Evolutionary conservation across 805 yeast genomes (phyloP).

Genomic region (Saccharomycopsis schoenii): DNA sequence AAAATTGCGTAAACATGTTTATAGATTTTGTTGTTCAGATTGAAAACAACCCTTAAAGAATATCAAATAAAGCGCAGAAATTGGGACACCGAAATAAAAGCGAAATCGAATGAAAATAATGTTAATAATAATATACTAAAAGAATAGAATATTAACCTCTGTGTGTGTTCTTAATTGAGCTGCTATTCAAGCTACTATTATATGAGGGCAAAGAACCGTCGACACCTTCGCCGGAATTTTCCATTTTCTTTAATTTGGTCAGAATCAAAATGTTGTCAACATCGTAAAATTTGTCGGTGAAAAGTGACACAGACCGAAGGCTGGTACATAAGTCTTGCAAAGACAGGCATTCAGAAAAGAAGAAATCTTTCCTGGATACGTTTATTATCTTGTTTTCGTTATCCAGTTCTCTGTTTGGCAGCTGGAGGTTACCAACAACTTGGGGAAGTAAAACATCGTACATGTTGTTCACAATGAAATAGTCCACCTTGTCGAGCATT

Average conservation of each 20-base stretch:
- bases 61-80: no score
- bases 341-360: background rate
- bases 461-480: background rate
- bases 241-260: background rate
- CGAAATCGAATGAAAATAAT: background rate
- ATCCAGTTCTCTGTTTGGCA: background rate
- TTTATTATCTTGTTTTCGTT: background rate
- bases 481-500: background rate
- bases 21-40: no score
- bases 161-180: background rate
- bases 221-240: background rate
- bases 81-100: background rate
- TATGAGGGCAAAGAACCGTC: background rate
- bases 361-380: background rate
- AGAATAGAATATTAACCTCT: background rate
- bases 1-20: no score
- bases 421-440: background rate
- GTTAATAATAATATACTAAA: background rate
- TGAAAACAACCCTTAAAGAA: no score
- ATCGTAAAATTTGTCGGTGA: background rate
- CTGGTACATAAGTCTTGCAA: background rate
- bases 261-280: background rate
- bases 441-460: background rate
- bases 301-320: background rate
- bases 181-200: background rate